A percentile compares a stretch with the other conserved stretches of the same genome.
These are phyloP conservation scores for Penicillium mononematosum DNA, from an alignment of 495 filamentous ascomycete species.

Conservation along the genomic window DNA sequence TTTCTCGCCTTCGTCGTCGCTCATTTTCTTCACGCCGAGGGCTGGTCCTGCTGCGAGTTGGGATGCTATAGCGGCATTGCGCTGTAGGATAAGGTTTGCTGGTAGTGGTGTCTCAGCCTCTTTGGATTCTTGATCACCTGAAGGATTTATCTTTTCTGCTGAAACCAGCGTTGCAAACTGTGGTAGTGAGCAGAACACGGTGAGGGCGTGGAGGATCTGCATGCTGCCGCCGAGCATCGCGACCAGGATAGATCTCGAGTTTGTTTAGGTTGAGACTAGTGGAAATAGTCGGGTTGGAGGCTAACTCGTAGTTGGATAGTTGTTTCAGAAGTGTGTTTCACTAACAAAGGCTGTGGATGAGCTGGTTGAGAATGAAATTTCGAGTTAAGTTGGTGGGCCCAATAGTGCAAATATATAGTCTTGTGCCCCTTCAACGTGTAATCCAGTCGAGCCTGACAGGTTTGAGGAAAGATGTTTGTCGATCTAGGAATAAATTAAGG, in stretches of 20 bases:
- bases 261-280: not conserved
- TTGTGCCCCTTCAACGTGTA: not conserved
- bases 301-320: not conserved
- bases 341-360: not conserved
- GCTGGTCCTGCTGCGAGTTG: slow-evolving; percentile 20
- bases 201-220: not conserved
- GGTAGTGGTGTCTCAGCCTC: not conserved
- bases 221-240: not conserved
- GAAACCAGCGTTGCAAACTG: not conserved
- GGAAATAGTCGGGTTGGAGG: not conserved
- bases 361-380: slow-evolving; percentile 1
- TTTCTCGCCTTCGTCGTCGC: slow-evolving; percentile 76
- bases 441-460: not conserved
- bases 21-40: slow-evolving; percentile 70
- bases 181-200: not conserved
- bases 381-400: not conserved
- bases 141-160: not conserved
- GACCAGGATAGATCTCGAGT: not conserved
- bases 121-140: not conserved
- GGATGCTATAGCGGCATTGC: slow-evolving; percentile 25
- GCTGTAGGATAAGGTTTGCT: slow-evolving; percentile 16
- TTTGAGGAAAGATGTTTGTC: not conserved
- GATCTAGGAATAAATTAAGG: not conserved
- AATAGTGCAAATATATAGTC: not conserved
- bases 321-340: not conserved